Evolutionary conservation across 2,329 filamentous ascomycete genomes (phyloP).

Genomic region (Rosellinia necatrix): DNA sequence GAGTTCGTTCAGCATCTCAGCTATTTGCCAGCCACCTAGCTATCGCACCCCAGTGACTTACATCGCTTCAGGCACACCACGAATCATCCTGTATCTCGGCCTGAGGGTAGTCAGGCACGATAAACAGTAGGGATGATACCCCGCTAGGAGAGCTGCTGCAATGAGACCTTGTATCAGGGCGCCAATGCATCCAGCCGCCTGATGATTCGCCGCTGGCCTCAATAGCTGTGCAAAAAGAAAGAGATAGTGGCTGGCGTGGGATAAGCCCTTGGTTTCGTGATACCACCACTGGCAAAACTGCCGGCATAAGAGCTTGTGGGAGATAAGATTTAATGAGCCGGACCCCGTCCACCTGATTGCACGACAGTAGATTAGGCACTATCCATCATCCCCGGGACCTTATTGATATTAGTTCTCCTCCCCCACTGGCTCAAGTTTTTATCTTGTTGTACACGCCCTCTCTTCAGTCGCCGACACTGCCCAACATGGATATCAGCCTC

Average conservation of each 20-base stretch:
- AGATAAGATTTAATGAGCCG: constrained; percentile 9
- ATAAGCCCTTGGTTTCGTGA: background rate
- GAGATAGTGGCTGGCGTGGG: background rate
- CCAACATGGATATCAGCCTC: constrained; percentile 15
- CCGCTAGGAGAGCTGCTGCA: background rate
- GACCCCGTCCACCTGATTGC: too few relatives aligned
- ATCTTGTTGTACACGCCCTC: background rate
- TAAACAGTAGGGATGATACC: background rate
- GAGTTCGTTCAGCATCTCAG: background rate
- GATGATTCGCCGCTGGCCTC: constrained; percentile 9
- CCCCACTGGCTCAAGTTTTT: background rate
- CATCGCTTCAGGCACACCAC: background rate
- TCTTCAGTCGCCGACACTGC: background rate
- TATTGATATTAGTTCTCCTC: background rate
- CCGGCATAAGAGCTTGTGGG: too few relatives aligned
- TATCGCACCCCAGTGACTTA: constrained; percentile 7
- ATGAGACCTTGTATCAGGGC: constrained; percentile 15
- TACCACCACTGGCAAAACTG: constrained; percentile 3
- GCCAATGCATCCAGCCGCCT: constrained; percentile 4
- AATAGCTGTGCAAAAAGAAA: constrained; percentile 13
- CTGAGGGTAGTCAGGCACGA: background rate
- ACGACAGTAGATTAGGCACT: too few relatives aligned
- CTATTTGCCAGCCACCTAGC: constrained; percentile 9
- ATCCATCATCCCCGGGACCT: too few relatives aligned
- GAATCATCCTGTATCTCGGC: background rate